Conservation (phyloP, 768 basidiomycete species). For the Termitomyces sp. region DNA sequence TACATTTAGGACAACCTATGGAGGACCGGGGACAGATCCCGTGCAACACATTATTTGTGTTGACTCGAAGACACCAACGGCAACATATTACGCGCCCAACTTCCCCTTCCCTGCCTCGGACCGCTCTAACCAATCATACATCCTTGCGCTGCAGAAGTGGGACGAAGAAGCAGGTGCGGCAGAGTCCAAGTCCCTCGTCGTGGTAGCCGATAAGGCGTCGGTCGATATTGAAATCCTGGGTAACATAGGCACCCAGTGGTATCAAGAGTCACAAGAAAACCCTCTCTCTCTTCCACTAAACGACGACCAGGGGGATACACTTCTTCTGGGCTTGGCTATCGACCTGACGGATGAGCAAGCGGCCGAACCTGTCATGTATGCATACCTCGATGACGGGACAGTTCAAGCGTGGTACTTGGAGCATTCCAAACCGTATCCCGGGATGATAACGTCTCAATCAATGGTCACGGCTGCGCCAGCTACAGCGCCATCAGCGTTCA, state of each 20-base stretch:
- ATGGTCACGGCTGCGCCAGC: conserved; percentile 5
- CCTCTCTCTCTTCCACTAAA: conserved; percentile 65
- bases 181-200: conserved; percentile 33
- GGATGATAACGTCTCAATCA: conserved; percentile 37
- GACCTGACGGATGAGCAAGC: conserved; percentile 54
- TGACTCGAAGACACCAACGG: conserved; percentile 37
- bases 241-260: conserved; percentile 38
- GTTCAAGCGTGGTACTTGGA: conserved; percentile 70
- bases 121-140: conserved; percentile 34
- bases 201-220: conserved; percentile 44
- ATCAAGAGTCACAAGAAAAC: conserved; percentile 46
- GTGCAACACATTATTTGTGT: conserved; percentile 42
- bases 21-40: conserved; percentile 32
- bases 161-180: conserved; percentile 36
- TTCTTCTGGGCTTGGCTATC: conserved; percentile 57
- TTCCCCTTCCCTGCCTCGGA: conserved; percentile 38
- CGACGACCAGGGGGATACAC: conserved; percentile 65
- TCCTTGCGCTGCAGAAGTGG: conserved; percentile 41
- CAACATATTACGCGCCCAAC: conserved; percentile 32
- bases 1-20: conserved; percentile 65
- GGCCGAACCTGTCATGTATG: conserved; percentile 59
- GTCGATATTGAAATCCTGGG: conserved; percentile 46
- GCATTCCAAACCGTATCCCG: conserved; percentile 54
- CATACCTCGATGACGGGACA: conserved; percentile 77
- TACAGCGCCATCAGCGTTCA: conserved; percentile 15